Evolutionary conservation across 2,329 filamentous ascomycete genomes (phyloP).

Genomic region (Botryosphaeria dothidea): DNA sequence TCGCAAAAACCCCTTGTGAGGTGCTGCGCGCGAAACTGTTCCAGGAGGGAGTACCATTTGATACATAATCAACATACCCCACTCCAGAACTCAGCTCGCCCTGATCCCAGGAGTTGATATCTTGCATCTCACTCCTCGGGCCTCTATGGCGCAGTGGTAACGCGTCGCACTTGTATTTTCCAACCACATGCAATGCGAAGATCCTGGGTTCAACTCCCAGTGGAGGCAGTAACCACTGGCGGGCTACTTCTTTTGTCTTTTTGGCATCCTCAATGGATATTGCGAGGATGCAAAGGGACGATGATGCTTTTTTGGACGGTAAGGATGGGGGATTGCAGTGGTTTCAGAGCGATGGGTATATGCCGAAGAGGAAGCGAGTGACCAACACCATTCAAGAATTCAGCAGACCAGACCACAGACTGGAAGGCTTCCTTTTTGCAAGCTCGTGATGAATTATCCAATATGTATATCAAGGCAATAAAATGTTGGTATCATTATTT

Average conservation of each 20-base stretch:
- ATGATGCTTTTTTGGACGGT: neutral
- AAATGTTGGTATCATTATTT: too few species aligned
- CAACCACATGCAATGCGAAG: slow-evolving; percentile 17
- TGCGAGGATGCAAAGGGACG: neutral
- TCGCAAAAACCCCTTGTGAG: too few species aligned
- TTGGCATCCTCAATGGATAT: neutral
- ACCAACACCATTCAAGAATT: too few species aligned
- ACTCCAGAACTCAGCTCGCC: neutral
- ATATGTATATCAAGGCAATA: too few species aligned
- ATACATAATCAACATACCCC: neutral
- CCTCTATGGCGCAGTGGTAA: slow-evolving; percentile 19
- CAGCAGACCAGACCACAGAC: too few species aligned
- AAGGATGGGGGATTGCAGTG: neutral
- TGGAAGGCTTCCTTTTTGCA: too few species aligned
- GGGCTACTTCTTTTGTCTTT: neutral
- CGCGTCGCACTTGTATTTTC: slow-evolving; percentile 18
- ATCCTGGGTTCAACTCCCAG: slow-evolving; percentile 19
- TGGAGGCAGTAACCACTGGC: slow-evolving; percentile 13
- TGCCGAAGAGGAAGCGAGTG: neutral
- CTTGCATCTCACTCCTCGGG: neutral
- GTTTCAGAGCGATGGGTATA: neutral
- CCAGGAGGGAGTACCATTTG: neutral
- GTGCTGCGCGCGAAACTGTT: too few species aligned
- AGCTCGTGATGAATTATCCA: too few species aligned
- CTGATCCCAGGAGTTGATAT: slow-evolving; percentile 4